Percentiles rank a stretch among this genome's conserved stretches.
Conservation (phyloP, 1,139 yeast species). For the Magnusiomyces clavatus region DNA sequence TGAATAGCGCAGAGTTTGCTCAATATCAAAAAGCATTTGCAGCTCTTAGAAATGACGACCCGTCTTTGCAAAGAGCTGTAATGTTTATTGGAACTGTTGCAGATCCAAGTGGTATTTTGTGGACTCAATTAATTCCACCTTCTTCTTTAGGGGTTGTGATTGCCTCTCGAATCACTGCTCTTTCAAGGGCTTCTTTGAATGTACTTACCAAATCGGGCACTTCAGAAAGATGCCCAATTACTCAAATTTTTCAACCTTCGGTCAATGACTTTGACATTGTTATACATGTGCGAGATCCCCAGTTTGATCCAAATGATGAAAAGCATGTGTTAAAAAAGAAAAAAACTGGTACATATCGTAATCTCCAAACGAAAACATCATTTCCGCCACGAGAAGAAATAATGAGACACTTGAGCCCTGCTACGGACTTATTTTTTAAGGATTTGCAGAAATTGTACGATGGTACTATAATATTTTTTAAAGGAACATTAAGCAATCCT, state of each 20-base stretch:
- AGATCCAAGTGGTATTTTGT: slow-evolving; percentile 75
- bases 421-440: slow-evolving; percentile 24
- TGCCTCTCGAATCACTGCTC: slow-evolving; percentile 79
- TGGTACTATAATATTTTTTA: slow-evolving; percentile 48
- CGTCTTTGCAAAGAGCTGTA: slow-evolving; percentile 70
- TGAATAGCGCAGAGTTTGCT: slow-evolving; percentile 57
- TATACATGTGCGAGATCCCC: slow-evolving; percentile 36
- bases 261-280: slow-evolving; percentile 77
- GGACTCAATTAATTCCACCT: slow-evolving; percentile 65
- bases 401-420: not conserved
- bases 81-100: slow-evolving; percentile 74
- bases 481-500: slow-evolving; percentile 20
- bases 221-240: slow-evolving; percentile 34
- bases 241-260: slow-evolving; percentile 70
- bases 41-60: slow-evolving; percentile 65
- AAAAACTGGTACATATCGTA: slow-evolving; percentile 42
- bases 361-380: slow-evolving; percentile 35
- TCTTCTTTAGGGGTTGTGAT: slow-evolving; percentile 45
- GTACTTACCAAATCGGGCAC: slow-evolving; percentile 42
- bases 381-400: slow-evolving; percentile 15
- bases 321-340: not conserved
- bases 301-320: slow-evolving; percentile 35
- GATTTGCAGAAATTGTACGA: slow-evolving; percentile 34
- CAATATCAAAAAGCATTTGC: slow-evolving; percentile 56
- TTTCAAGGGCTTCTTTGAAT: slow-evolving; percentile 67